Conservation (phyloP, 768 basidiomycete genomes). For the Trametes villosa region DNA sequence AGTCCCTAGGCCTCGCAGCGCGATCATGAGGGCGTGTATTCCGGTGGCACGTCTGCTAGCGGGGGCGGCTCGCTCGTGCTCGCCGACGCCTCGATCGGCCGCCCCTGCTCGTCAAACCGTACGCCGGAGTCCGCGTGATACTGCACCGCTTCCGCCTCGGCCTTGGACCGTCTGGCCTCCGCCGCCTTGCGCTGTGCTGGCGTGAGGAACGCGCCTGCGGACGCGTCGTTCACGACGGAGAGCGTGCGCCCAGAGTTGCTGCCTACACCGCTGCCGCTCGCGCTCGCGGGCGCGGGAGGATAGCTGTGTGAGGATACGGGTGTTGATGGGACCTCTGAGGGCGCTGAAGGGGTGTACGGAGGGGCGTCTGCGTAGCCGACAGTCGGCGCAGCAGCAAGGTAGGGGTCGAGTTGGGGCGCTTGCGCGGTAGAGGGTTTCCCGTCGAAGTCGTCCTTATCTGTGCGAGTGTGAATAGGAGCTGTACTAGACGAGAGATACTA, state of each 20-base stretch:
- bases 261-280: background rate
- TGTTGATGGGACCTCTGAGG: background rate
- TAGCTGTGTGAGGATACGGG: slow-evolving; percentile 9
- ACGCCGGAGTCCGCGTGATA: slow-evolving; percentile 30
- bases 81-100: background rate
- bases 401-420: slow-evolving; percentile 8
- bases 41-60: slow-evolving; percentile 18
- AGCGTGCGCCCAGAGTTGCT: slow-evolving; percentile 14
- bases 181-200: slow-evolving; percentile 25
- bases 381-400: slow-evolving; percentile 6
- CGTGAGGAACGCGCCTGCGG: slow-evolving; percentile 8
- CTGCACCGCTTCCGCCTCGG: slow-evolving; percentile 4
- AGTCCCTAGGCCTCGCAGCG: background rate
- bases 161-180: slow-evolving; percentile 11
- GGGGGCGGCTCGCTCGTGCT: background rate
- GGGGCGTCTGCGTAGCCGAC: slow-evolving; percentile 2
- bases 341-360: background rate
- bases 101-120: slow-evolving; percentile 24
- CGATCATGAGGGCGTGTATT: slow-evolving; percentile 18
- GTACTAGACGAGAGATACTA: no score
- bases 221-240: slow-evolving; percentile 15
- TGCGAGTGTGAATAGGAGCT: background rate
- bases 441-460: slow-evolving; percentile 12
- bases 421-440: background rate
- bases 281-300: slow-evolving; percentile 9